Percentiles rank a stretch among this genome's conserved stretches.
Evolutionary conservation across 2,329 filamentous ascomycete genomes (phyloP).

Genomic region (Plectosphaerella cucumerina): DNA sequence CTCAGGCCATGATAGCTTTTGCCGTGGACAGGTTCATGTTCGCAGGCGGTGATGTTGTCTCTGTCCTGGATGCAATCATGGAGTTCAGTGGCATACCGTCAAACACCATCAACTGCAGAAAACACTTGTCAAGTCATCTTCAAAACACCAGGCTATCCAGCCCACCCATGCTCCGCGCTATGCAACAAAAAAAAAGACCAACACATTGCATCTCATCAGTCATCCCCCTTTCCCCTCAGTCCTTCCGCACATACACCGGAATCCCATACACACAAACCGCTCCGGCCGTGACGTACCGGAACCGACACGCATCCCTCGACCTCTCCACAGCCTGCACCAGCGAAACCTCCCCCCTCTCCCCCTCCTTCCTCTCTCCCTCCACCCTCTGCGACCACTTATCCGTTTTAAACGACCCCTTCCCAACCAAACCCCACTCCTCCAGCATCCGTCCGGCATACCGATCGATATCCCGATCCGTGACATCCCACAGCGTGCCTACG

Average conservation of each 20-base stretch:
- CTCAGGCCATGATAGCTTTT: too few relatives aligned
- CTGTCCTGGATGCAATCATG: too few relatives aligned
- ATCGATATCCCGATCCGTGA: constrained; percentile 96
- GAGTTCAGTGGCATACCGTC: too few relatives aligned
- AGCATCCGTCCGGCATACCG: constrained; percentile 77
- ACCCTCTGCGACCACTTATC: constrained; percentile 14
- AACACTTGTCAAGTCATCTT: background rate
- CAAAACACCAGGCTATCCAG: background rate
- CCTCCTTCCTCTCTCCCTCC: constrained; percentile 18
- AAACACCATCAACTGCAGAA: too few relatives aligned
- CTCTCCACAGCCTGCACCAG: constrained; percentile 78
- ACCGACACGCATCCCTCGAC: constrained; percentile 74
- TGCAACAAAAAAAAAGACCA: background rate
- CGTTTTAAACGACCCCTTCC: constrained; percentile 34
- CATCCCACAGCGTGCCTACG: constrained; percentile 93
- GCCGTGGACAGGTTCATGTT: too few relatives aligned
- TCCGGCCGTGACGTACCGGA: constrained; percentile 89
- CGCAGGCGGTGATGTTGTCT: too few relatives aligned
- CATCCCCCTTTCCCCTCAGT: constrained; percentile 11
- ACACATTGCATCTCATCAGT: background rate
- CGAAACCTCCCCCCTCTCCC: constrained; percentile 37
- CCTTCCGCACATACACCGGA: constrained; percentile 69
- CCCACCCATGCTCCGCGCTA: background rate
- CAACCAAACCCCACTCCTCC: constrained; percentile 79
- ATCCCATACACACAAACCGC: constrained; percentile 94